Evolutionary conservation across 805 yeast genomes (phyloP), one percentile per base, ranked within the genome.

Genomic region (Hanseniaspora meyeri): DNA sequence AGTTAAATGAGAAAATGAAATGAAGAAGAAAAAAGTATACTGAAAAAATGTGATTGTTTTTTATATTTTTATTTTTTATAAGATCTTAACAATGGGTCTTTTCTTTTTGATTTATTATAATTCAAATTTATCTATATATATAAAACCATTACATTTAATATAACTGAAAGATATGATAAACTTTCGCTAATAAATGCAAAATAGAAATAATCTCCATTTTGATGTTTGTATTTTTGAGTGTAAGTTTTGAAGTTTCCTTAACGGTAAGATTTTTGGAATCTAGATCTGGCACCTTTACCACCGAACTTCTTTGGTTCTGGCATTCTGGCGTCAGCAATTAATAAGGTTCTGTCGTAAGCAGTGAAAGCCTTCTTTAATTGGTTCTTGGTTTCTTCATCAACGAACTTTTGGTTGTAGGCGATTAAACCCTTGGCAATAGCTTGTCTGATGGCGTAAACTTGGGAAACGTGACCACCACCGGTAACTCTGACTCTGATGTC

Each of bases 271-370:
- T 93, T 93, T 85, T 93, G 98, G 97, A 87, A 91, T 82, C 97
- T 91, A 75, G 98, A 93, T 83, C 98, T 93, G 81, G 98, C 98
- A 87, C 98, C 98, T 79, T 95, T 95, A 84, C 98, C 98, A 83
- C 98, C 98, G 83, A 93, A 93, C 84, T 93, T 93, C 97, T 93
- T 93, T 85, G 98, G 98, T 83, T 93, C 98, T 85, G 90, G 85
- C 85, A 95, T 91, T 87, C 98, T 89, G 71, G 97, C 81, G 78
- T 93, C 98, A 71, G 98, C 97, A 77, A 93, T 93, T 80, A 93
- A 85, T 76, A 93, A 85, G 76, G 97, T 88, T 84, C 96, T 90
- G 91, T 93, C 98, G 85, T 90, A 95, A 72, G 95, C 74, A 66
- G 91, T 82, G 80, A 90, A 88, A 71, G 95, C 85, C 82, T 89